Base-by-base conservation (phyloP, 2,329 filamentous ascomycete species). In the Alternaria gansuensis region DNA sequence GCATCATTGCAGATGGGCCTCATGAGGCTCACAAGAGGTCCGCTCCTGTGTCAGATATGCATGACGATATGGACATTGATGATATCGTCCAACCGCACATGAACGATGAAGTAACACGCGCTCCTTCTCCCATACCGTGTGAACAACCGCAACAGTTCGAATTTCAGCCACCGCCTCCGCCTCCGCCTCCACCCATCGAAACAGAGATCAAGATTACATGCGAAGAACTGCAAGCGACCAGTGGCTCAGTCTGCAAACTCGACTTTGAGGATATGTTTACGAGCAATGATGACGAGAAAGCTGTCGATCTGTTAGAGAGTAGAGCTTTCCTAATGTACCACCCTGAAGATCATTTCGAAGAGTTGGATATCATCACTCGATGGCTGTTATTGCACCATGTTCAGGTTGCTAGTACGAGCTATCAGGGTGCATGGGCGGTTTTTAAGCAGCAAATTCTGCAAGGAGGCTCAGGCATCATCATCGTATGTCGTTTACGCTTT, bases 301-400 rank as follows among this genome's bases (percentile, higher is more conserved):
- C 13, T 9, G 45, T 9, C 7, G 37, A 37, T 2, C 41, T 64
- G 34, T 48, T 72, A 7, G 66, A 71, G 10, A 62, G 59, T 5
- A 60, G 60, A 29, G 75, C 71, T 21, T 69, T 76, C 43, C 54
- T 77, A 3, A 26, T 75, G 5, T 75, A 67, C 41, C 67, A 74
- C 31, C 70, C 72, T 2, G 51, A 63, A 37, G 60, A 72, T 7
- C 71, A 77, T 46, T 11, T 40, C n/a, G 66, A 70, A 48, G 68
- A 75, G 14, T 45, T 73, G 5, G 74, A 74, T 14, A 24, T 76
- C 4, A 57, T 76, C 8, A 72, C 70, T 11, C 64, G 71, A 26
- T 77, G 74, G 73, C 51, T 77, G 4, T 41, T 74, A 21, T 59
- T 73, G 59, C 66, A 75, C 36, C 62, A 74, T 45, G 71, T 75